A percentile compares a stretch with the other conserved stretches of the same genome.
These are phyloP conservation scores for Apiospora rasikravindrae DNA, from an alignment of 2,329 filamentous ascomycete genomes.

Conservation along the genomic window DNA sequence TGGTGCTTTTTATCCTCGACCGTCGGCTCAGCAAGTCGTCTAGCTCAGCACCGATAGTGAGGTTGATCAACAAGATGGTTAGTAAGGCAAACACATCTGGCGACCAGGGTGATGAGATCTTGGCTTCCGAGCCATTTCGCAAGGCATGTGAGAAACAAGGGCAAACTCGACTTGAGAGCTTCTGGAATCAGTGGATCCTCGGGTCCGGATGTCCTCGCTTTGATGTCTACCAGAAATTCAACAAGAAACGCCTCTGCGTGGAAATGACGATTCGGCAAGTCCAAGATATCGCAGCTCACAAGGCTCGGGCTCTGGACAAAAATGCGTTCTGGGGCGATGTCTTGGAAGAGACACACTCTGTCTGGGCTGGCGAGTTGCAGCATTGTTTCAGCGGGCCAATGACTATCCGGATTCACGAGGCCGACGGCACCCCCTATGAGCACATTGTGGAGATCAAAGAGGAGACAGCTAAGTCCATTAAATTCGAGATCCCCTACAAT, in stretches of 20 bases:
- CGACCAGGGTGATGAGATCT: slow-evolving; percentile 69
- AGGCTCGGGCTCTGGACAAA: slow-evolving; percentile 64
- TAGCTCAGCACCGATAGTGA: slow-evolving; percentile 80
- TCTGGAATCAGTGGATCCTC: slow-evolving; percentile 93
- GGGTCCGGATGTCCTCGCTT: slow-evolving; percentile 90
- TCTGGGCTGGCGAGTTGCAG: slow-evolving; percentile 73
- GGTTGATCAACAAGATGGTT: slow-evolving; percentile 85
- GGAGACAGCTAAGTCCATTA: slow-evolving; percentile 72
- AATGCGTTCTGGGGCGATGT: slow-evolving; percentile 83
- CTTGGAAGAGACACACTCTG: slow-evolving; percentile 75
- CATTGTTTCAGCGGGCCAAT: slow-evolving; percentile 93
- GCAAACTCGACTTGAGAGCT: slow-evolving; percentile 83
- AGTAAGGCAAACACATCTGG: slow-evolving; percentile 77
- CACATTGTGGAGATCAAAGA: slow-evolving; percentile 97
- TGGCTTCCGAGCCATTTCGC: slow-evolving; percentile 78
- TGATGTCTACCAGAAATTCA: slow-evolving; percentile 86
- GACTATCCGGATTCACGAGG: slow-evolving; percentile 97
- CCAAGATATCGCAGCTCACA: slow-evolving; percentile 55
- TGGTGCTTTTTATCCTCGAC: slow-evolving; percentile 93
- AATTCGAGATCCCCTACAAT: slow-evolving; percentile 96
- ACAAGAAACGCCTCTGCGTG: slow-evolving; percentile 95
- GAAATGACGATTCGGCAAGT: slow-evolving; percentile 88
- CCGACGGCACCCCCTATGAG: slow-evolving; percentile 96
- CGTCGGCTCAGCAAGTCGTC: slow-evolving; percentile 88
- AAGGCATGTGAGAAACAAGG: slow-evolving; percentile 86